A percentile compares a stretch with the other conserved stretches of the same genome.
Conservation (phyloP, 768 basidiomycete genomes). For the Imleria badia region DNA sequence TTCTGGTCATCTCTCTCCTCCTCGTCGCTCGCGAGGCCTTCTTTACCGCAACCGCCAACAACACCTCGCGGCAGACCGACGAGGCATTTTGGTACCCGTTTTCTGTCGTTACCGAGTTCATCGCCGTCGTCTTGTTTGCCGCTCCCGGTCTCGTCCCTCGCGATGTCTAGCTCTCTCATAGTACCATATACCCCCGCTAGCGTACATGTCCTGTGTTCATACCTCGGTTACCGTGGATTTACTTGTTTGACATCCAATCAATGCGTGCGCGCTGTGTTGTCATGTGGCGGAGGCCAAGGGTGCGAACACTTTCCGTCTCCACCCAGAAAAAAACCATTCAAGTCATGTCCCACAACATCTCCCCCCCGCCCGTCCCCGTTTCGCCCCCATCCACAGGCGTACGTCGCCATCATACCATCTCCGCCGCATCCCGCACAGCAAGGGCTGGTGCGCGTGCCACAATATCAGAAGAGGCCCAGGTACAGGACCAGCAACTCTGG, state of each 20-base stretch:
- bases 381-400: slow-evolving; percentile 47
- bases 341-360: slow-evolving; percentile 41
- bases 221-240: neutral
- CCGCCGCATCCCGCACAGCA: slow-evolving; percentile 66
- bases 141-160: slow-evolving; percentile 34
- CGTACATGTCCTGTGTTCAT: slow-evolving; percentile 4
- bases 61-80: slow-evolving; percentile 19
- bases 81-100: slow-evolving; percentile 36
- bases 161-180: neutral
- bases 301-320: slow-evolving; percentile 15
- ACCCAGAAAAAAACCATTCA: neutral
- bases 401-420: slow-evolving; percentile 83
- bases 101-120: slow-evolving; percentile 30
- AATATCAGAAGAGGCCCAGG: slow-evolving; percentile 66
- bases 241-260: neutral
- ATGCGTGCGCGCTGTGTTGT: slow-evolving; percentile 4
- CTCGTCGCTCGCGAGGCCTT: slow-evolving; percentile 33
- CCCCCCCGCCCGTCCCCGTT: slow-evolving; percentile 42
- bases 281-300: slow-evolving; percentile 26
- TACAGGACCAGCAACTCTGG: slow-evolving; percentile 55
- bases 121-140: slow-evolving; percentile 30
- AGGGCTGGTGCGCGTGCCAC: slow-evolving; percentile 59
- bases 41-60: slow-evolving; percentile 25
- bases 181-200: slow-evolving; percentile 6
- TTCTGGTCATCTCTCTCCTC: slow-evolving; percentile 23